These are phyloP conservation scores for Arthrocladium fulminans DNA, from an alignment of 2,329 filamentous ascomycete genomes.

Conservation along the genomic window DNA sequence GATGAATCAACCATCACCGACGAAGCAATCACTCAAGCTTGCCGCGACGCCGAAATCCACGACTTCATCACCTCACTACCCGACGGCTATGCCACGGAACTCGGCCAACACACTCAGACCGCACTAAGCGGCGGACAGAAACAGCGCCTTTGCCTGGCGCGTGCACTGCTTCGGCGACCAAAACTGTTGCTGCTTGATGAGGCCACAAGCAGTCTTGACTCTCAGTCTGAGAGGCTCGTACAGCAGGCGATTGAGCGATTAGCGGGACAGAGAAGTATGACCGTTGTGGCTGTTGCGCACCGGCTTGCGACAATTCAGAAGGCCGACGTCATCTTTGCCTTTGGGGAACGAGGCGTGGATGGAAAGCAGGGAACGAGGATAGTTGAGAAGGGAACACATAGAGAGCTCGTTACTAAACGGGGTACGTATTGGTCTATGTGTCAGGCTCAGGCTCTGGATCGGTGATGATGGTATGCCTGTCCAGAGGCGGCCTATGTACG, in stretches of 20 bases:
- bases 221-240: slow-evolving; percentile 55
- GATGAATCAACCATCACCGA: slow-evolving; percentile 27
- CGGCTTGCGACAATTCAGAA: slow-evolving; percentile 68
- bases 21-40: slow-evolving; percentile 39
- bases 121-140: slow-evolving; percentile 48
- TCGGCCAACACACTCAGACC: slow-evolving; percentile 40
- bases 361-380: slow-evolving; percentile 33
- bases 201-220: slow-evolving; percentile 53
- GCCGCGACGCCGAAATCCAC: slow-evolving; percentile 44
- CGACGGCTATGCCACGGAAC: slow-evolving; percentile 42
- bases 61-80: slow-evolving; percentile 47
- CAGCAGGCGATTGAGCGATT: slow-evolving; percentile 58
- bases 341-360: slow-evolving; percentile 49
- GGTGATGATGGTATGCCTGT: no score
- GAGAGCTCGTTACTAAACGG: slow-evolving; percentile 44
- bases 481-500: no score
- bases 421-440: slow-evolving; percentile 48
- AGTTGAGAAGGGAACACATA: slow-evolving; percentile 53
- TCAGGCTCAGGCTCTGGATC: slow-evolving; percentile 21
- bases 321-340: slow-evolving; percentile 70
- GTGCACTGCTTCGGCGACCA: slow-evolving; percentile 46
- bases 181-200: slow-evolving; percentile 50
- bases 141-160: slow-evolving; percentile 48
- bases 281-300: slow-evolving; percentile 70
- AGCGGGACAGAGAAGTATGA: slow-evolving; percentile 43